Conservation (phyloP, 345 rosid genomes). For the Pistacia atlantica region DNA sequence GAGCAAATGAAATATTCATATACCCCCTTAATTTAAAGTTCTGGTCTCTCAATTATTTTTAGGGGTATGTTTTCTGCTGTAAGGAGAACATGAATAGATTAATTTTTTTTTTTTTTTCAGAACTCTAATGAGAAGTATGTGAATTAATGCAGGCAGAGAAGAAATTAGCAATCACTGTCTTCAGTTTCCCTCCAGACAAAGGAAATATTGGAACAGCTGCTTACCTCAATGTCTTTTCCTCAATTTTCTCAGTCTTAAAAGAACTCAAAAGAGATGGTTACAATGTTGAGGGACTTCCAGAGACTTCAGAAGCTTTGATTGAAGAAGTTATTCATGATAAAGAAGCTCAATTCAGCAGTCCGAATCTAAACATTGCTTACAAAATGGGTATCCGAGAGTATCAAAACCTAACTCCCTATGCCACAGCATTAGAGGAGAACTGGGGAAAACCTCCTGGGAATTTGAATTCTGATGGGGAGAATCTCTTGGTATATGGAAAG, state of each 20-base stretch:
- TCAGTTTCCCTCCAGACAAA: constrained; percentile 99
- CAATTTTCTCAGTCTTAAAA: constrained; percentile 84
- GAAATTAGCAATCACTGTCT: constrained; percentile 91
- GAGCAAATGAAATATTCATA: background rate
- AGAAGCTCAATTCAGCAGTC: constrained; percentile 98
- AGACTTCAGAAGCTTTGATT: constrained; percentile 85
- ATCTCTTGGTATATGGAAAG: constrained; percentile 87
- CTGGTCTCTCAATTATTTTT: background rate
- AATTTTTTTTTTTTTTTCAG: background rate
- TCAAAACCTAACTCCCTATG: constrained; percentile 80
- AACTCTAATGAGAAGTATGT: constrained; percentile 22
- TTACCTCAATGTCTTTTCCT: constrained; percentile 91
- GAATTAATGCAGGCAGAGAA: constrained; percentile 69
- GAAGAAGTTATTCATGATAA: constrained; percentile 93
- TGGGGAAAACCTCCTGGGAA: constrained; percentile 99
- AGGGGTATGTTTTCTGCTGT: background rate
- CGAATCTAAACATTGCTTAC: constrained; percentile 84
- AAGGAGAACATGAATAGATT: background rate
- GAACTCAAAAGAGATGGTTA: constrained; percentile 87
- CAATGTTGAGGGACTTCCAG: constrained; percentile 89
- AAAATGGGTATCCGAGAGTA: constrained; percentile 93
- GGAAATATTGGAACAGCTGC: constrained; percentile 98
- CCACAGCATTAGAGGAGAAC: constrained; percentile 86
- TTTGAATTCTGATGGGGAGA: constrained; percentile 93
- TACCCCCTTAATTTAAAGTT: background rate